Conservation (phyloP, 2,329 filamentous ascomycete species). For the Pseudocercospora crystallina region DNA sequence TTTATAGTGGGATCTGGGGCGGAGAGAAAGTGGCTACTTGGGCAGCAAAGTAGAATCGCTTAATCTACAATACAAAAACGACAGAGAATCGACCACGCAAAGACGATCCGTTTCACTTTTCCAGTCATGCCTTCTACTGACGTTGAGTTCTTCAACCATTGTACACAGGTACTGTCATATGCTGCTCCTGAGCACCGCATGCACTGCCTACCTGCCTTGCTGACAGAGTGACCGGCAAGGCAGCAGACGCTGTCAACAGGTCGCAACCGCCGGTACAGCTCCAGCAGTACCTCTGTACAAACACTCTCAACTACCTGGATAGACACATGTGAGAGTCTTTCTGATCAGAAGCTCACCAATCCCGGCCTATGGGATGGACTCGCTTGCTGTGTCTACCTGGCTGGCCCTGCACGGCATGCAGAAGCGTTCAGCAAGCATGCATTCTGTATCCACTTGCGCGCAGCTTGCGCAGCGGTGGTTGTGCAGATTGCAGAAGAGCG, state of each 20-base stretch:
- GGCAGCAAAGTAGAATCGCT: constrained; percentile 6
- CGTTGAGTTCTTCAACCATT: not conserved
- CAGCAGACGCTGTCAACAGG: too few relatives aligned
- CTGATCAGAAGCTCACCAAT: not conserved
- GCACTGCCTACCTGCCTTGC: not conserved
- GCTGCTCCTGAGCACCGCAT: not conserved
- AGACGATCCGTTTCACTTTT: not conserved
- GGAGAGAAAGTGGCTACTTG: constrained; percentile 7
- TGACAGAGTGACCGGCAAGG: not conserved
- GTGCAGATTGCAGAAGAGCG: too few relatives aligned
- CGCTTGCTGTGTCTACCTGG: too few relatives aligned
- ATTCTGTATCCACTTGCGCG: too few relatives aligned
- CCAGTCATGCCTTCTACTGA: not conserved
- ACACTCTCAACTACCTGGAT: not conserved
- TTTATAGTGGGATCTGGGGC: not conserved
- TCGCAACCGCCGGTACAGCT: not conserved
- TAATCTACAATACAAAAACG: constrained; percentile 2
- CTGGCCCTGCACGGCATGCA: too few relatives aligned
- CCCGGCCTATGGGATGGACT: too few relatives aligned
- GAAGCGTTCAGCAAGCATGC: too few relatives aligned
- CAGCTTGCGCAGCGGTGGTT: too few relatives aligned
- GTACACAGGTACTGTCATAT: not conserved
- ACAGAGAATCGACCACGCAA: not conserved
- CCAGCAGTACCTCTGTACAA: not conserved
- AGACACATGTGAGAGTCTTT: not conserved